Base-by-base conservation (phyloP, 371 early-diverging fungal species). In the Mucor lusitanicus region DNA sequence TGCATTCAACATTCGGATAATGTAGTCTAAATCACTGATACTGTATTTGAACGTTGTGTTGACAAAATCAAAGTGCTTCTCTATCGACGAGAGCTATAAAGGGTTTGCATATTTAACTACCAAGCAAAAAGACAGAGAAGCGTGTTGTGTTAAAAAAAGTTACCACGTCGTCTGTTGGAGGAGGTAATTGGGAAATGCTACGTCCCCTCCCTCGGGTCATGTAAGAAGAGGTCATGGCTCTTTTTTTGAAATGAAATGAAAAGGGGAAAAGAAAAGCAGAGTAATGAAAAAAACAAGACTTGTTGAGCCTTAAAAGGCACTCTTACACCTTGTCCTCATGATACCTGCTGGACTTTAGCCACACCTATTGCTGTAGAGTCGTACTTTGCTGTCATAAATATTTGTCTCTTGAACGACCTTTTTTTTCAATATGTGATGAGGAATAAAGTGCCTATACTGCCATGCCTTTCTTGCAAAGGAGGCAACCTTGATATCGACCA, bases 1-100 rank as follows among this genome's bases (percentile, higher is more conserved):
- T 15, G 73, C 70, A n/a, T 67, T 69, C 50, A 83, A 54, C 46
- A 80, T 57, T 28, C 28, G 56, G 53, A 79, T 77, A 32, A 83
- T 69, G 13, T 71, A 68, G 9, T 83, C 81, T 6, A 80, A 65
- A 44, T 83, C 83, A 25, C 59, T 62, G n/a, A 77, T 73, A 46
- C 71, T 80, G 69, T 79, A 79, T 55, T 80, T 80, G 39, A 77
- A 67, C n/a, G 77, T 71, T 59, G 65, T 61, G 33, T 79, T 77
- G 15, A 83, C 61, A 67, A 74, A 80, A 3, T 75, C 78, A 64
- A 64, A 71, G 23, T 83, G 80, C 13, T 70, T 69, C 7, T 80
- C 81, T 17, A 83, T 79, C 12, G 59, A 42, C 19, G 21, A 11
- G 15, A 65, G 44, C 66, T 65, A 35, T 3, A 48, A 7, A 15